phyloP scores from a whole-genome alignment of 345 rosid species.

The Linum trigynum region DNA sequence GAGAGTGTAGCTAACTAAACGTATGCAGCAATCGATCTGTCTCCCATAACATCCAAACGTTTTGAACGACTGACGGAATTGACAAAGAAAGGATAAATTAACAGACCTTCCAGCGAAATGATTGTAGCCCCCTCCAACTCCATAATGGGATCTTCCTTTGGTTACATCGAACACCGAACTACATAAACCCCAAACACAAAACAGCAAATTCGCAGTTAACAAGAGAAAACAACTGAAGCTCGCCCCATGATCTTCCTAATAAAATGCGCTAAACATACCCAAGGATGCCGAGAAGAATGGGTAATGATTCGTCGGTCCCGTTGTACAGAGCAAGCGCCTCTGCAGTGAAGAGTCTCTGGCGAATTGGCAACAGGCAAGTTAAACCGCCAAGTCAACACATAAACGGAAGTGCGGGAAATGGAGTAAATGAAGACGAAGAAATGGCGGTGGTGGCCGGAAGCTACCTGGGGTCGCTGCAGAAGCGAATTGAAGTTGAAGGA shows the following conservation, averaged over 20 bases:
- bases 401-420: background rate
- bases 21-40: too few relatives aligned
- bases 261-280: constrained; percentile 39
- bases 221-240: background rate
- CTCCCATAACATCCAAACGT: too few relatives aligned
- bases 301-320: constrained; percentile 63
- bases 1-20: too few relatives aligned
- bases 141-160: constrained; percentile 88
- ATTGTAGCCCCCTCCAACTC: constrained; percentile 75
- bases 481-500: background rate
- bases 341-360: constrained; percentile 52
- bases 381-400: constrained; percentile 1
- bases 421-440: background rate
- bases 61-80: too few relatives aligned
- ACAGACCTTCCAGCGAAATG: constrained; percentile 91
- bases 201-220: background rate
- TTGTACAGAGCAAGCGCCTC: constrained; percentile 68
- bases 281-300: constrained; percentile 73
- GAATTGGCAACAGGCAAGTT: background rate
- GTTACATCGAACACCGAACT: constrained; percentile 95
- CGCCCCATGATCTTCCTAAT: background rate
- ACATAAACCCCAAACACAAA: constrained; percentile 6
- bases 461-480: background rate
- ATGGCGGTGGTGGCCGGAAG: background rate
- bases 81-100: background rate